phyloP scores from a whole-genome alignment of 73 alveolate genomes.

The Paramecium biaurelia region DNA sequence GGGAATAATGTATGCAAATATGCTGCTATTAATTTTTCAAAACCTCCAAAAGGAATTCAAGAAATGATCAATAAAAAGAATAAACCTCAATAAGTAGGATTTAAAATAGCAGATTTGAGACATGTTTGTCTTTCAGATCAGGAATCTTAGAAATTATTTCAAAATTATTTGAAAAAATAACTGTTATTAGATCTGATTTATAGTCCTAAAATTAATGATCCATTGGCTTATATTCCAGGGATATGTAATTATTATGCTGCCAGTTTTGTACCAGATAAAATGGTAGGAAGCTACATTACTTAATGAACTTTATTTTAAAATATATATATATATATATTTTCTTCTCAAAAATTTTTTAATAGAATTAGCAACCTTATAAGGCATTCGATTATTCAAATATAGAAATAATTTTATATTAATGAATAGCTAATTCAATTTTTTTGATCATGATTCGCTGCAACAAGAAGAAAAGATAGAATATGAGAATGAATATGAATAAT shows the following conservation, averaged over 20 bases:
- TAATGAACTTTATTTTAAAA: background rate
- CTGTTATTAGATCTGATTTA: background rate
- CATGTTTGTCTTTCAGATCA: background rate
- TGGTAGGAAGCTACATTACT: background rate
- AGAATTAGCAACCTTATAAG: background rate
- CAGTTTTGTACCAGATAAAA: background rate
- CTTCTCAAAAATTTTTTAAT: no score
- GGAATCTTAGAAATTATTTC: background rate
- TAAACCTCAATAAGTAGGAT: background rate
- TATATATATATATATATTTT: no score
- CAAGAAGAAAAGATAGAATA: background rate
- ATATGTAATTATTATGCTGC: background rate
- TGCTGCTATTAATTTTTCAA: background rate
- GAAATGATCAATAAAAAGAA: background rate
- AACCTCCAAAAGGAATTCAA: background rate
- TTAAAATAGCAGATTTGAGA: background rate
- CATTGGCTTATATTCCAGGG: background rate
- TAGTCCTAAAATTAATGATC: background rate
- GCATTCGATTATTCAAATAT: background rate
- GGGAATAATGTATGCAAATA: background rate
- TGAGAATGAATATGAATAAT: background rate
- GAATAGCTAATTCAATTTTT: background rate
- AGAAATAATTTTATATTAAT: background rate
- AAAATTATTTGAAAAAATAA: background rate
- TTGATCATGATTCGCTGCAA: background rate